These are phyloP conservation scores for Trifolium pratense DNA, from an alignment of 306 rosid species.

Conservation along the genomic window DNA sequence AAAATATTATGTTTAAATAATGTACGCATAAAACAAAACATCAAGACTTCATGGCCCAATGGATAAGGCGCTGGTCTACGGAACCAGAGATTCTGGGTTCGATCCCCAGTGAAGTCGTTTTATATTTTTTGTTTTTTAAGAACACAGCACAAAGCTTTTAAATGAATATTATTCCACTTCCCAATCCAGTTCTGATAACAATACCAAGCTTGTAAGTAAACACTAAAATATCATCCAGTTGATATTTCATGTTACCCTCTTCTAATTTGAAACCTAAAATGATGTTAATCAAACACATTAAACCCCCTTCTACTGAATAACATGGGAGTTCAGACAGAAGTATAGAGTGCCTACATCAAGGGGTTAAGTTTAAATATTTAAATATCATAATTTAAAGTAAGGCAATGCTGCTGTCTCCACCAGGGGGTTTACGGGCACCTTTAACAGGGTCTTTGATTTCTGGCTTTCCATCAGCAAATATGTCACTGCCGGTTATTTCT, in stretches of 20 bases:
- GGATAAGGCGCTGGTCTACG: conserved; percentile 99
- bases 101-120: conserved; percentile 78
- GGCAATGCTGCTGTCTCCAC: conserved; percentile 92
- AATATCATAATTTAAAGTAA: conserved; percentile 58
- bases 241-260: conserved; percentile 22
- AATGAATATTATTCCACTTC: conserved; percentile 1
- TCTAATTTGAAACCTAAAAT: conserved; percentile 35
- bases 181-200: neutral
- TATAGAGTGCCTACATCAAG: conserved; percentile 38
- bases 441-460: conserved; percentile 70
- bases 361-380: conserved; percentile 7
- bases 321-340: conserved; percentile 33
- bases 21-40: neutral
- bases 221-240: conserved; percentile 6
- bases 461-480: conserved; percentile 83
- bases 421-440: conserved; percentile 91
- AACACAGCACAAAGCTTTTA: neutral
- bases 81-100: conserved; percentile 97
- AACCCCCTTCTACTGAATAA: conserved; percentile 36
- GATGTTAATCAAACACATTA: conserved; percentile 21
- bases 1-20: neutral
- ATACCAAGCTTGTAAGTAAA: neutral
- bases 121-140: neutral
- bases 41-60: conserved; percentile 56
- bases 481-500: conserved; percentile 92